These are phyloP conservation scores for Chlorophyllum brunneum DNA, from an alignment of 768 basidiomycete genomes.

Conservation along the genomic window DNA sequence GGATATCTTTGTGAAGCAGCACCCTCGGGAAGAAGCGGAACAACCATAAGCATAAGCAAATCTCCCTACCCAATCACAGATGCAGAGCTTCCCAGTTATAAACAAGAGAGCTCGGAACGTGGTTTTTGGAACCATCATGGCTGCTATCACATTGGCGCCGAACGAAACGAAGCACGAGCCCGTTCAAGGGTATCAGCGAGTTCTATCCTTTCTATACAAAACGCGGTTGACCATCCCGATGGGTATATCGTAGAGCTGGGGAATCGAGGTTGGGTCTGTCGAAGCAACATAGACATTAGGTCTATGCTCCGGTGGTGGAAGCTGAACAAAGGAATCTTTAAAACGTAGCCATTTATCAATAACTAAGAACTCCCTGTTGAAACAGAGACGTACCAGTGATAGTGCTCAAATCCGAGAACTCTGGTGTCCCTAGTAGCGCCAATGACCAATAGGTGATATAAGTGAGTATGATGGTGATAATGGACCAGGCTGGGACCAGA, in stretches of 20 bases:
- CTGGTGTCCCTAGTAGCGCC: constrained; percentile 67
- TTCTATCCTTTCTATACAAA: constrained; percentile 53
- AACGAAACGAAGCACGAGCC: too few relatives aligned
- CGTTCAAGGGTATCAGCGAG: too few relatives aligned
- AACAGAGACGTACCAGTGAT: constrained; percentile 56
- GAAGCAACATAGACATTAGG: constrained; percentile 49
- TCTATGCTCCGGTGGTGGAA: constrained; percentile 33
- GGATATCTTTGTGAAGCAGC: too few relatives aligned
- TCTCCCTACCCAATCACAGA: too few relatives aligned
- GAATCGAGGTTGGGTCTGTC: constrained; percentile 42
- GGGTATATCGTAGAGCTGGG: constrained; percentile 79
- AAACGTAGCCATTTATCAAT: constrained; percentile 13
- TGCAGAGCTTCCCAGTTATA: too few relatives aligned
- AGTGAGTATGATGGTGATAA: constrained; percentile 66
- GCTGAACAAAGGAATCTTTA: constrained; percentile 54
- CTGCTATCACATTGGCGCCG: too few relatives aligned
- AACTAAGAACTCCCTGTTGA: too few relatives aligned
- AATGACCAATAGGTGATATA: constrained; percentile 77
- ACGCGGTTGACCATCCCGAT: constrained; percentile 78
- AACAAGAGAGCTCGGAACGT: too few relatives aligned
- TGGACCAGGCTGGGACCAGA: constrained; percentile 73
- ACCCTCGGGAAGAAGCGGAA: too few relatives aligned
- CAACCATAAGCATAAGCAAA: too few relatives aligned
- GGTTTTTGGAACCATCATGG: too few relatives aligned
- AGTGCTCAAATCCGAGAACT: constrained; percentile 62